Base-by-base conservation (phyloP, 2,329 filamentous ascomycete species). In the Epichloe sibirici region DNA sequence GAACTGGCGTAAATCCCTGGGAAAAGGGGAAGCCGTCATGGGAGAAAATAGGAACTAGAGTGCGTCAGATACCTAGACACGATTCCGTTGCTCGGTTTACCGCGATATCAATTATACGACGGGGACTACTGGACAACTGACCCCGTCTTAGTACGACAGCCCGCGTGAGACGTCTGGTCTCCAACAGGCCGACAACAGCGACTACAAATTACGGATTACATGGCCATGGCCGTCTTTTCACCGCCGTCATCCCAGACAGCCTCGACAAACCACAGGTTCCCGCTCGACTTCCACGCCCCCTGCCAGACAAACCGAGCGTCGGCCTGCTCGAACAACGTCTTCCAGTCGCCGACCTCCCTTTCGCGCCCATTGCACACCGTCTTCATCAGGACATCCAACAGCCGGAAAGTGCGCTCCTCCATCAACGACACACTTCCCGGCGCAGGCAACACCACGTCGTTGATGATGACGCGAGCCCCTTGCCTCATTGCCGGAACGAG, bases 401-500 rank as follows among this genome's bases (percentile, higher is more conserved):
- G 65, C 3, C 66, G 57, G 21, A 71, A 66, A 47, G 66, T 64
- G 52, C 65, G 68, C 57, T 71, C 69, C 52, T 72, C 69, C 58
- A 62, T 62, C 2, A 59, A 51, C 13, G 57, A 57, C 51, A 70
- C 61, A 5, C 54, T 52, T 0, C 64, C 65, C 0, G 65, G 61
- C 37, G 64, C 61, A 1, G 63, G 60, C 1, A 73, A 53, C 48
- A 69, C 69, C 50, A 69, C 63, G 53, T 68, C 64, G 52, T 68
- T 66, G 28, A 68, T 64, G 40, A 63, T 52, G 35, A 80, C 62
- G 45, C 69, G 62, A 13, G 74, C 69, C 21, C 77, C 71, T 2
- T 72, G 69, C 59, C 76, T 72, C 52, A 80, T 61, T 38, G 74
- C 71, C 1, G 76, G 75, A 1, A 76, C 63, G 7, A 79, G 64